Evolutionary conservation across 1,284 basidiomycete species (phyloP).

Genomic region (Entoloma clypeatum): DNA sequence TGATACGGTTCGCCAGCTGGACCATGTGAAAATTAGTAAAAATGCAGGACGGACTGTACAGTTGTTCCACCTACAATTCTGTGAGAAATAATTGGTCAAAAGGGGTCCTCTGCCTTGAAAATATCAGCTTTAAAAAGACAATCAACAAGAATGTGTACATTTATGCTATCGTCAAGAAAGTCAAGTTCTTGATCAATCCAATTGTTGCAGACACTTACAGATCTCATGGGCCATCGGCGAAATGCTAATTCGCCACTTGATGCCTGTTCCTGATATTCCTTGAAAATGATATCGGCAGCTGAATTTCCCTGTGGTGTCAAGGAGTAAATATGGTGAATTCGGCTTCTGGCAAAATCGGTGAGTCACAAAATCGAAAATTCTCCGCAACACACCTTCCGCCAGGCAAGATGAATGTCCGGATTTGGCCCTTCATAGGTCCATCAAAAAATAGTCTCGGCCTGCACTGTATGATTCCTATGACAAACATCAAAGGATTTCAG

Average conservation of each 20-base stretch:
- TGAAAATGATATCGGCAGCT: slow-evolving; percentile 53
- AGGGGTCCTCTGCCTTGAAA: slow-evolving; percentile 58
- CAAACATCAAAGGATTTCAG: not conserved
- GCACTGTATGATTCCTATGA: slow-evolving; percentile 30
- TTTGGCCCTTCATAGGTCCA: slow-evolving; percentile 27
- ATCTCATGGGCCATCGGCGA: slow-evolving; percentile 63
- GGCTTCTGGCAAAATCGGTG: slow-evolving; percentile 41
- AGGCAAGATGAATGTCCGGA: slow-evolving; percentile 47
- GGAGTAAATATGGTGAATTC: slow-evolving; percentile 56
- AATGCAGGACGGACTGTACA: not conserved
- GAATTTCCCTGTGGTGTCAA: slow-evolving; percentile 34
- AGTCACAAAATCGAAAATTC: not conserved
- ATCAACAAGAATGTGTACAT: slow-evolving; percentile 37
- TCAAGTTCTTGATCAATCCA: not conserved
- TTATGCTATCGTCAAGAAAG: slow-evolving; percentile 47
- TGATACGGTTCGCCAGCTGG: slow-evolving; percentile 72
- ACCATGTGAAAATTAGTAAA: slow-evolving; percentile 1
- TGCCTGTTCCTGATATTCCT: slow-evolving; percentile 62
- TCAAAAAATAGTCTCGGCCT: slow-evolving; percentile 25
- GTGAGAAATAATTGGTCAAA: slow-evolving; percentile 77
- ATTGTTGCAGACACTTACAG: slow-evolving; percentile 36
- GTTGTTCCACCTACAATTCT: slow-evolving; percentile 56
- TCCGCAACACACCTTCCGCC: slow-evolving; percentile 41
- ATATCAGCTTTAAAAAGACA: not conserved
- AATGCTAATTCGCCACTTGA: slow-evolving; percentile 50